phyloP scores from a whole-genome alignment of 2,329 filamentous ascomycete genomes.

The Apiospora pterosperma region DNA sequence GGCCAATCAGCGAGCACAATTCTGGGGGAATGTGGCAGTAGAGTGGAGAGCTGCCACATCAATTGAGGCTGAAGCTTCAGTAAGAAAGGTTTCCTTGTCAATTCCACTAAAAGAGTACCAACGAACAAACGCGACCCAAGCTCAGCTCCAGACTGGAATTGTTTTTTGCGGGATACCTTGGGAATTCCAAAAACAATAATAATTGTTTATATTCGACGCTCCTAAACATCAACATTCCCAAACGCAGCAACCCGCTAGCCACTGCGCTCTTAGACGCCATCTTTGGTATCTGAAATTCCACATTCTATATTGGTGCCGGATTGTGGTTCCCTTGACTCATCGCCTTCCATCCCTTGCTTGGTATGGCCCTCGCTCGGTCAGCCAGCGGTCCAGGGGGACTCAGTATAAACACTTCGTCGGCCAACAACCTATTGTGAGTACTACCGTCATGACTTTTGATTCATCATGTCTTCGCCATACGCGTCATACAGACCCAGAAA shows the following conservation, averaged over 20 bases:
- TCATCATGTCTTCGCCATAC: background rate
- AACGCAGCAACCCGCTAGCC: background rate
- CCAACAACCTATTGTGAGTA: constrained; percentile 51
- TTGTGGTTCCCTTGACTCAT: background rate
- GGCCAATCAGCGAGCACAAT: background rate
- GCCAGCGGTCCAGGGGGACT: constrained; percentile 50
- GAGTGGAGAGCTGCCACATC: constrained; percentile 4
- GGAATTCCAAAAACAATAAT: background rate
- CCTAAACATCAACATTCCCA: background rate
- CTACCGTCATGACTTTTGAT: constrained; percentile 9
- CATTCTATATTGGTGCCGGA: background rate
- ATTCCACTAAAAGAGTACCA: background rate
- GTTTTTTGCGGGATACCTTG: background rate
- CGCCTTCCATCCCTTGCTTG: background rate
- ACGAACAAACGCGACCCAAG: background rate
- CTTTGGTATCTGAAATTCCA: background rate
- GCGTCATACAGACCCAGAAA: too few species aligned
- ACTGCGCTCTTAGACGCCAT: background rate
- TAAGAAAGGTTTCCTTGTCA: background rate
- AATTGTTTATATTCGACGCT: background rate
- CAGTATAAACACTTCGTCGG: constrained; percentile 61
- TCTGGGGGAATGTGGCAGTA: background rate
- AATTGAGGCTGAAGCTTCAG: constrained; percentile 3
- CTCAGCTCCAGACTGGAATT: background rate
- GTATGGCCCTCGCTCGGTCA: background rate